These are phyloP conservation scores for Cyberlindnera maritima DNA, from an alignment of 805 yeast species.

Conservation along the genomic window DNA sequence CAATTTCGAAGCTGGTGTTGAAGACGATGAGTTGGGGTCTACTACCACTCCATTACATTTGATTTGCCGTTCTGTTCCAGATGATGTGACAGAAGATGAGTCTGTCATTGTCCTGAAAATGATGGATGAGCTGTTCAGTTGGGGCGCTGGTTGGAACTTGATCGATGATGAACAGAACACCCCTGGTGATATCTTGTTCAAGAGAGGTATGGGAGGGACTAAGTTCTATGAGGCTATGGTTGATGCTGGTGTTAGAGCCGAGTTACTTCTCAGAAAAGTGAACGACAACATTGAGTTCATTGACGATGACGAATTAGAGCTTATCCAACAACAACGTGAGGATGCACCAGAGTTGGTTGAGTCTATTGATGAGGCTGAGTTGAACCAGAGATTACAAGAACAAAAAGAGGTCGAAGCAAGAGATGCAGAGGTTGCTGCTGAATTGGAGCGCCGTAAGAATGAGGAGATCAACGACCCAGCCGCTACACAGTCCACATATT, in stretches of 20 bases:
- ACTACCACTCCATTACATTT: conserved; percentile 83
- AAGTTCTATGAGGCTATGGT: conserved; percentile 51
- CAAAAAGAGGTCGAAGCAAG: conserved; percentile 18
- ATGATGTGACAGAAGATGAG: conserved; percentile 40
- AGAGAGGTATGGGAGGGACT: conserved; percentile 42
- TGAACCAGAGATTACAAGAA: conserved; percentile 1
- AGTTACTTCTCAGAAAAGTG: conserved; percentile 70
- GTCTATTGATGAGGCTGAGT: conserved; percentile 2
- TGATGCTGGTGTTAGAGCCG: conserved; percentile 90
- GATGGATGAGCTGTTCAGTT: conserved; percentile 67
- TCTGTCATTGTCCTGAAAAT: conserved; percentile 45
- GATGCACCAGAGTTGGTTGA: conserved; percentile 21
- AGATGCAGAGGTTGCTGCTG: conserved; percentile 6
- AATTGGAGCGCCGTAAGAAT: conserved; percentile 26
- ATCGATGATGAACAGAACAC: conserved; percentile 70
- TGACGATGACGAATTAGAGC: conserved; percentile 27
- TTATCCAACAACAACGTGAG: conserved; percentile 20
- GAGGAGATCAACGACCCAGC: conserved; percentile 51
- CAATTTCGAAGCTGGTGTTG: conserved; percentile 45
- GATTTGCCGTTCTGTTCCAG: conserved; percentile 51
- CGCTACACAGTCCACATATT: conserved; percentile 58
- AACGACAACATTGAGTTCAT: conserved; percentile 61
- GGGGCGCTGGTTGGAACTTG: conserved; percentile 92
- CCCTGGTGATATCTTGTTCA: conserved; percentile 77
- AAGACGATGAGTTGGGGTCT: conserved; percentile 35